Evolutionary conservation across 163 green algal genomes (phyloP), one percentile per base, ranked within the genome.

Genomic region (Volvox carteri): DNA sequence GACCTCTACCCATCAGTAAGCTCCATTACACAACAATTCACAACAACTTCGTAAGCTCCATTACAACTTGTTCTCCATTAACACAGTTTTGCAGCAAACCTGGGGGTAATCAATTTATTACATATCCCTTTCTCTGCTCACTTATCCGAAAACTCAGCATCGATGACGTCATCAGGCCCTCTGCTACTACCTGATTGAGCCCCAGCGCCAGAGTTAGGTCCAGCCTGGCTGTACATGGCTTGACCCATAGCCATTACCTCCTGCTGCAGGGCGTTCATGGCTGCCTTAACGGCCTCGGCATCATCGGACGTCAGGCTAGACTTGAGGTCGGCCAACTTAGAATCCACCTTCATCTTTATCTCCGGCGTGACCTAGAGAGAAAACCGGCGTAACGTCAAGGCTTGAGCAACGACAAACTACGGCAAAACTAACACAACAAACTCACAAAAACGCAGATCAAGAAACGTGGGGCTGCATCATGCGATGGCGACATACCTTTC

Each of bases 91-190:
- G n/a, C n/a, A n/a, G n/a, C n/a, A n/a, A n/a, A n/a, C n/a, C n/a
- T n/a, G n/a, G n/a, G n/a, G n/a, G n/a, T n/a, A n/a, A n/a, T n/a
- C n/a, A n/a, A n/a, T n/a, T n/a, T n/a, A n/a, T n/a, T n/a, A n/a
- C n/a, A n/a, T n/a, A n/a, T 12, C 54, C 8, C 54, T 65, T 65
- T 30, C 25, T 12, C 5, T 30, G 54, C 28, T 84, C 92, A 80
- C 54, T 90, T 91, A 83, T 99, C 97, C 2, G 92, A 97, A 95
- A 99, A 99, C 91, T 99, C 98, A 41, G 98, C 98, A 78, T 99
- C 98, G 35, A 99, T 98, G 21, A 99, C 98, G 73, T 96, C 95
- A 62, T 94, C 92, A 33, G 88, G 90, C 48, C 86, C 88, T 30
- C 77, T 80, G 46, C 65, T 79, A 33, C 41, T 65, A 50, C 70